Percentiles rank a stretch among this genome's conserved stretches.
These are phyloP conservation scores for Sporothrix phasma DNA, from an alignment of 2,329 filamentous ascomycete species.

Conservation along the genomic window DNA sequence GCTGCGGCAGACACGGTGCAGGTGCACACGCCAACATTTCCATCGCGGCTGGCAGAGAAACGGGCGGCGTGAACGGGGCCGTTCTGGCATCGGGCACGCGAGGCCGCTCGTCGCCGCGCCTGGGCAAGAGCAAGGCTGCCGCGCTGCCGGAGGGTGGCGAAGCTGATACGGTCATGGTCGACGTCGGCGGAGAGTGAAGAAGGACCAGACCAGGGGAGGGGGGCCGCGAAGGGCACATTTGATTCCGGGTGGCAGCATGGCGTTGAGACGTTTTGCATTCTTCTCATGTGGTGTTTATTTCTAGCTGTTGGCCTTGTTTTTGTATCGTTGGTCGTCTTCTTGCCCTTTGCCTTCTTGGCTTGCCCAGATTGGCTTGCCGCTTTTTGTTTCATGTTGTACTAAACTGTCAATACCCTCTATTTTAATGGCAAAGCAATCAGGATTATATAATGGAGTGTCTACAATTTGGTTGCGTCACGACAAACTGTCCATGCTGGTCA, in stretches of 20 bases:
- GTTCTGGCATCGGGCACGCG: conserved; percentile 16
- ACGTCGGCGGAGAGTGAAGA: conserved; percentile 13
- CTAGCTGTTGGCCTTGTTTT: neutral
- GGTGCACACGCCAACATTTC: conserved; percentile 26
- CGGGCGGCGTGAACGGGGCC: conserved; percentile 15
- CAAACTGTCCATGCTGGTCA: too few relatives aligned
- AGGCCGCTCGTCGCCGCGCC: conserved; percentile 21
- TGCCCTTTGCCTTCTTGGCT: neutral
- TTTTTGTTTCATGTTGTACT: neutral
- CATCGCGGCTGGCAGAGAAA: conserved; percentile 23
- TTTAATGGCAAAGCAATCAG: neutral
- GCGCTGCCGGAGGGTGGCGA: conserved; percentile 1
- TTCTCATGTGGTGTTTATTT: neutral
- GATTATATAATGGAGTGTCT: neutral
- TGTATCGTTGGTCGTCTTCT: neutral
- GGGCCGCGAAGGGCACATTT: neutral
- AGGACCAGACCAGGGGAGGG: too few relatives aligned
- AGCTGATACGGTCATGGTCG: conserved; percentile 24
- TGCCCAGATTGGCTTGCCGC: neutral
- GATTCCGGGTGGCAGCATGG: neutral
- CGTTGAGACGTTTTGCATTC: neutral
- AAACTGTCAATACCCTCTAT: neutral
- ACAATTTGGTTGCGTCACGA: too few relatives aligned
- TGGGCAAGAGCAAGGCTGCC: conserved; percentile 16
- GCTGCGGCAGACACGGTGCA: conserved; percentile 26